Percentiles rank a stretch among this genome's conserved stretches.
phyloP scores from a whole-genome alignment of 345 rosid species.

The Citrus medica region DNA sequence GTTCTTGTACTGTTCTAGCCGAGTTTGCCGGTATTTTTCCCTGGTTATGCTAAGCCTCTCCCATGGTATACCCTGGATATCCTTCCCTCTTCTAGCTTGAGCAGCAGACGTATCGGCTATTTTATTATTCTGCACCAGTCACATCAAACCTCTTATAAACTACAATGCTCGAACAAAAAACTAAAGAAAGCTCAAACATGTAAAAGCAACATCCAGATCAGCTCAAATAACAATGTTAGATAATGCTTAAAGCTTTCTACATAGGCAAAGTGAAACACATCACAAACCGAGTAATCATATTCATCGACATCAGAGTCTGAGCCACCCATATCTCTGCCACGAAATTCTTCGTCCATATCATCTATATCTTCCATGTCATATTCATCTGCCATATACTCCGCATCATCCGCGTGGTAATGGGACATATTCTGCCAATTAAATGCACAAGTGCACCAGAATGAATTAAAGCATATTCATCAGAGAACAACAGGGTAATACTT shows the following conservation, averaged over 20 bases:
- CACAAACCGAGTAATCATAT: slow-evolving; percentile 46
- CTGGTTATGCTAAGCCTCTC: slow-evolving; percentile 81
- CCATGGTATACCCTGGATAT: slow-evolving; percentile 99
- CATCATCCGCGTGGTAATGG: slow-evolving; percentile 52
- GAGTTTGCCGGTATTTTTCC: slow-evolving; percentile 77
- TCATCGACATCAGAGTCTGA: slow-evolving; percentile 75
- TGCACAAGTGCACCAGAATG: slow-evolving; percentile 17
- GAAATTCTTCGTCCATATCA: slow-evolving; percentile 55
- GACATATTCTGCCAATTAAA: slow-evolving; percentile 39
- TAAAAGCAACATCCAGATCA: background rate
- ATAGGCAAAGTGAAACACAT: background rate
- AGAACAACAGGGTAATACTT: slow-evolving; percentile 13
- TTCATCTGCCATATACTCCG: slow-evolving; percentile 61
- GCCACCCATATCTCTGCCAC: slow-evolving; percentile 41
- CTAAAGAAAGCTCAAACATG: background rate
- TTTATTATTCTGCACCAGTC: slow-evolving; percentile 43
- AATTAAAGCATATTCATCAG: background rate
- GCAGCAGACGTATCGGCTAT: slow-evolving; percentile 73
- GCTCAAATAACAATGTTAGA: background rate
- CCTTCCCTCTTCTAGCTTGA: slow-evolving; percentile 79
- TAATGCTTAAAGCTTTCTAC: background rate
- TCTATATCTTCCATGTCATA: slow-evolving; percentile 64
- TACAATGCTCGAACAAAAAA: background rate
- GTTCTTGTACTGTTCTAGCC: slow-evolving; percentile 93
- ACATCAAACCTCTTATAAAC: slow-evolving; percentile 6